Evolutionary conservation across 2,329 filamentous ascomycete genomes (phyloP), one percentile per base, ranked within the genome.

Genomic region (Chrysoporthe puriensis): DNA sequence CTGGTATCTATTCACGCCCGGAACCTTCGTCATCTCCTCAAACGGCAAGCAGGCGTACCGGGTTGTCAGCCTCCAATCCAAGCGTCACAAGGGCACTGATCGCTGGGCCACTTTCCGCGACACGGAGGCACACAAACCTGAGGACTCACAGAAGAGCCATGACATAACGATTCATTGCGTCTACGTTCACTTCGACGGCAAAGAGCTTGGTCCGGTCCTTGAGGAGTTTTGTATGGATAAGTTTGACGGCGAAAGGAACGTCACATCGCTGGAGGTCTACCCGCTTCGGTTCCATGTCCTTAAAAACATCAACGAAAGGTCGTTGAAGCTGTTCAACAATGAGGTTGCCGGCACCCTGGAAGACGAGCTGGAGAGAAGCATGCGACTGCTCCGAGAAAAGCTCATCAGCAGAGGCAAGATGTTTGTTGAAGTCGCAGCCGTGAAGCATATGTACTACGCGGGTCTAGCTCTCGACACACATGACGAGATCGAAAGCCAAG

Each of bases 141-240:
- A 26, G 26, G 26, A 26, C 26, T 7, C 11, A 56, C 32, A 13
- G 16, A 7, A 14, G 57, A 44, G 13, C 44, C 32, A 26, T 26
- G 26, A 26, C 13, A 42, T 66, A 6, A 13, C 4, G 1, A 26
- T 66, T 1, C 34, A 46, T 0, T 73, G 73, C 63, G 71, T 75
- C 16, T 72, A 74, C 36, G 70, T 77, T 18, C 72, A 78, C 62
- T 79, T 77, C 62, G 75, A 79, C 44, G 77, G 77, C 0, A 71
- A 71, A 4, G 26, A 63, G 1, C 60, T 77, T 1, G 77, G 77
- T 0, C 76, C 76, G 0, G 74, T 77, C 0, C 13, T 2, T 1
- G 71, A 67, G 1, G 63, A 8, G 0, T 74, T 77, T n/a, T 21
- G 66, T 0, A 70, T 79, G 50, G 42, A 61, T 4, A 64, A 63